These are phyloP conservation scores for Alloascoidea africana DNA, from an alignment of 805 yeast species.

Conservation along the genomic window DNA sequence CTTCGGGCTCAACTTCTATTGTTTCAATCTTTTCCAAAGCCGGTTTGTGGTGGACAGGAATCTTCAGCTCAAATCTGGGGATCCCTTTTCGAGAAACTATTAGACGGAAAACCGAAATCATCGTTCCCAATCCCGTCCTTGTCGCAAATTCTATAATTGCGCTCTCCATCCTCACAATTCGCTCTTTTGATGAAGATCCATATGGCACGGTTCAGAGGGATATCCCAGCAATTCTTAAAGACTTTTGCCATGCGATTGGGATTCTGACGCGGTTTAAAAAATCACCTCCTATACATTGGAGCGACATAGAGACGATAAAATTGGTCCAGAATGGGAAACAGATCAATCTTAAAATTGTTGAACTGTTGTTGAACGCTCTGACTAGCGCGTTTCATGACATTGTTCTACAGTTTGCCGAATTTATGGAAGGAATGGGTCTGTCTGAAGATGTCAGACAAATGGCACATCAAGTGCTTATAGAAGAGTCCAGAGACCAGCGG, in stretches of 20 bases:
- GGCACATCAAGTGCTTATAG: not conserved
- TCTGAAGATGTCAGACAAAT: slow-evolving; percentile 1
- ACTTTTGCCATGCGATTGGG: slow-evolving; percentile 12
- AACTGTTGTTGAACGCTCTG: not conserved
- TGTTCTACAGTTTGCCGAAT: not conserved
- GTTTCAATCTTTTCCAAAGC: not conserved
- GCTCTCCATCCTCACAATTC: slow-evolving; percentile 15
- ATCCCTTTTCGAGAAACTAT: slow-evolving; percentile 18
- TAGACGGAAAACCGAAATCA: slow-evolving; percentile 11
- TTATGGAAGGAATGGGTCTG: not conserved
- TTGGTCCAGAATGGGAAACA: not conserved
- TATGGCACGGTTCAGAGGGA: slow-evolving; percentile 25
- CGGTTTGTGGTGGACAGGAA: too few species aligned
- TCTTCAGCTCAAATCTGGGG: slow-evolving; percentile 13
- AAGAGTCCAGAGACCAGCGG: too few species aligned
- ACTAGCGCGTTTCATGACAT: not conserved
- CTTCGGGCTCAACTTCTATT: not conserved
- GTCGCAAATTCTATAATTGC: slow-evolving; percentile 10
- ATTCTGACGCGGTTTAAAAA: slow-evolving; percentile 10
- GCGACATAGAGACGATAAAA: slow-evolving; percentile 13
- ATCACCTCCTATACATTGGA: slow-evolving; percentile 17
- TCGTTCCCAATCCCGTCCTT: slow-evolving; percentile 14
- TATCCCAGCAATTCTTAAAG: slow-evolving; percentile 16
- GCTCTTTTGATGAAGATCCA: slow-evolving; percentile 20
- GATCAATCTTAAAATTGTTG: not conserved